A percentile compares a stretch with the other conserved stretches of the same genome.
Conservation (phyloP, 148 eudicot genomes). For the Rhododendron henanense region DNA sequence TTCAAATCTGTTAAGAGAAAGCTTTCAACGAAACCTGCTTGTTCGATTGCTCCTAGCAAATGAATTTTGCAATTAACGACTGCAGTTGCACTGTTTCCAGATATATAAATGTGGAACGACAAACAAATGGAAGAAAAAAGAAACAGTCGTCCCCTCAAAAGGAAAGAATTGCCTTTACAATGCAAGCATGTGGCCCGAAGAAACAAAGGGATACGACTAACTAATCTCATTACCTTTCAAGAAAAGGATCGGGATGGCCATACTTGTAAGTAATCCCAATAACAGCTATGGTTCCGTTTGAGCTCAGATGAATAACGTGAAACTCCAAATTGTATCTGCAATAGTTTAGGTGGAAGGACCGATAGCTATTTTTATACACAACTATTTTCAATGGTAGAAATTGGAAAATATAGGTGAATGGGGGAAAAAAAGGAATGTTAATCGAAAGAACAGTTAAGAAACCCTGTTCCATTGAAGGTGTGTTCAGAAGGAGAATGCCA, state of each 20-base stretch:
- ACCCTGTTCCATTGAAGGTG: slow-evolving; percentile 34
- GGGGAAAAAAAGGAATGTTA: not conserved
- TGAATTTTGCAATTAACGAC: not conserved
- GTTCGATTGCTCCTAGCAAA: not conserved
- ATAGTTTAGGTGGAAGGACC: not conserved
- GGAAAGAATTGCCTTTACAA: too few species aligned
- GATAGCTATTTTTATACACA: not conserved
- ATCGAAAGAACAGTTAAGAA: not conserved
- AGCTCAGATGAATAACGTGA: slow-evolving; percentile 31
- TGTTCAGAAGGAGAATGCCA: slow-evolving; percentile 50
- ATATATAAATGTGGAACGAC: not conserved
- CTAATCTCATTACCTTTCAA: slow-evolving; percentile 22
- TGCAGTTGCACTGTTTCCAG: not conserved
- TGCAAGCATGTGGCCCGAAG: not conserved
- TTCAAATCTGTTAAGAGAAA: not conserved
- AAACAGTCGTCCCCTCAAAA: too few species aligned
- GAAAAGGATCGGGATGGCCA: slow-evolving; percentile 33
- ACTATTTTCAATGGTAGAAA: not conserved
- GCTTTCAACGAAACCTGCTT: not conserved
- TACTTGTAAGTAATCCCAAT: slow-evolving; percentile 25
- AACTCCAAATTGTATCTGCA: slow-evolving; percentile 23
- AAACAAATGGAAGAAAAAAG: not conserved
- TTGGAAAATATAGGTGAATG: not conserved
- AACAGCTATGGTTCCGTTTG: slow-evolving; percentile 16
- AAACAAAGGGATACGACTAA: not conserved